Conservation (phyloP, 306 rosid genomes). For the Bauhinia variegata region DNA sequence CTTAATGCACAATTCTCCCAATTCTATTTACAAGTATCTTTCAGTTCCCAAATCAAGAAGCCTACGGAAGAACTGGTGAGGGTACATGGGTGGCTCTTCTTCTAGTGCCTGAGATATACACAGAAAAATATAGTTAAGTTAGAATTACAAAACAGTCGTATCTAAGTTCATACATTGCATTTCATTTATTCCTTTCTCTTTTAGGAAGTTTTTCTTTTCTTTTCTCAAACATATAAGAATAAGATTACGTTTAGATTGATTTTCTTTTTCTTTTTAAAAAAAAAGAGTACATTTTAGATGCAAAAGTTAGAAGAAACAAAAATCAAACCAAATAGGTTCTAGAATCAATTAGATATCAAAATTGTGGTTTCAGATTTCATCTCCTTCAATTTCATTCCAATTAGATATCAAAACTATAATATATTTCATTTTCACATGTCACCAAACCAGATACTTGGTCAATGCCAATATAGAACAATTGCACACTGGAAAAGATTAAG, state of each 20-base stretch:
- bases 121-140: slow-evolving; percentile 29
- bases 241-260: no score
- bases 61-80: slow-evolving; percentile 81
- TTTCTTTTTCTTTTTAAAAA: not conserved
- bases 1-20: not conserved
- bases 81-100: slow-evolving; percentile 81
- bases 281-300: no score
- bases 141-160: slow-evolving; percentile 20
- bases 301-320: no score
- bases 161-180: slow-evolving; percentile 3
- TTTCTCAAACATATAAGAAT: no score
- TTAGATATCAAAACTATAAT: no score
- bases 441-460: not conserved
- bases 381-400: slow-evolving; percentile 21
- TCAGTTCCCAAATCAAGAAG: slow-evolving; percentile 83
- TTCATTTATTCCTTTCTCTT: not conserved
- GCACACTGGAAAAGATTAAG: not conserved
- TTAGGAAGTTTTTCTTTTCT: not conserved
- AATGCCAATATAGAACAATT: not conserved
- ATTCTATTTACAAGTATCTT: slow-evolving; percentile 48
- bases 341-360: not conserved
- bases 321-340: no score
- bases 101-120: slow-evolving; percentile 73
- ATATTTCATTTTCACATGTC: not conserved
- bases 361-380: not conserved